Evolutionary conservation across 2,329 filamentous ascomycete genomes (phyloP).

Genomic region (Pestalotiopsis sp.): DNA sequence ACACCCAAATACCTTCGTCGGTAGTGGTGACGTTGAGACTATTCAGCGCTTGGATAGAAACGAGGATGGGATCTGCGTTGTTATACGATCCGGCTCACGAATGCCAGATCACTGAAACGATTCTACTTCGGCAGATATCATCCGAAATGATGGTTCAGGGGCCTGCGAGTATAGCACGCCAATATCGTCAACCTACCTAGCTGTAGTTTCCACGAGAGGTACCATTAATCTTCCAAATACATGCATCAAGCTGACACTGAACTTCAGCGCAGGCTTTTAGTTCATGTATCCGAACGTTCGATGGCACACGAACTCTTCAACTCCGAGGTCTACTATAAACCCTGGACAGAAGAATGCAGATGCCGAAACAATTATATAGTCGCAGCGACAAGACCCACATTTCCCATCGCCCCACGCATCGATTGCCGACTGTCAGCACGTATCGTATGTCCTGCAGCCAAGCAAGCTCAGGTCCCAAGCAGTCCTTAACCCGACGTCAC

Average conservation of each 20-base stretch:
- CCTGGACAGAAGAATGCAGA: too few relatives aligned
- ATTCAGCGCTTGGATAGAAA: not conserved
- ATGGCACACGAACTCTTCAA: too few relatives aligned
- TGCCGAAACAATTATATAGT: too few relatives aligned
- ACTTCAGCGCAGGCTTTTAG: not conserved
- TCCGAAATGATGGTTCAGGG: not conserved
- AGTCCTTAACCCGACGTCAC: conserved; percentile 5
- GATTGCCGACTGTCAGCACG: not conserved
- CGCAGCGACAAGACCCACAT: too few relatives aligned
- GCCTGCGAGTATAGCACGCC: too few relatives aligned
- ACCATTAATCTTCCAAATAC: not conserved
- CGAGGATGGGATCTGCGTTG: not conserved
- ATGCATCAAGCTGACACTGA: not conserved
- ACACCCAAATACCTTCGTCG: not conserved
- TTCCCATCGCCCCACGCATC: not conserved
- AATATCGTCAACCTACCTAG: too few relatives aligned
- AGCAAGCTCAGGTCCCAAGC: too few relatives aligned
- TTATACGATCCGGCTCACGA: not conserved
- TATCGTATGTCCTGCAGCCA: too few relatives aligned
- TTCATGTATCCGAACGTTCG: not conserved
- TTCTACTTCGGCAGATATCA: not conserved
- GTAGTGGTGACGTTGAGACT: not conserved
- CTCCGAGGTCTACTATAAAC: too few relatives aligned
- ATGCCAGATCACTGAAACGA: not conserved
- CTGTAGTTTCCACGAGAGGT: too few relatives aligned